Base-by-base conservation (phyloP, 2,329 filamentous ascomycete genomes). In the Penicillium capsulatum region DNA sequence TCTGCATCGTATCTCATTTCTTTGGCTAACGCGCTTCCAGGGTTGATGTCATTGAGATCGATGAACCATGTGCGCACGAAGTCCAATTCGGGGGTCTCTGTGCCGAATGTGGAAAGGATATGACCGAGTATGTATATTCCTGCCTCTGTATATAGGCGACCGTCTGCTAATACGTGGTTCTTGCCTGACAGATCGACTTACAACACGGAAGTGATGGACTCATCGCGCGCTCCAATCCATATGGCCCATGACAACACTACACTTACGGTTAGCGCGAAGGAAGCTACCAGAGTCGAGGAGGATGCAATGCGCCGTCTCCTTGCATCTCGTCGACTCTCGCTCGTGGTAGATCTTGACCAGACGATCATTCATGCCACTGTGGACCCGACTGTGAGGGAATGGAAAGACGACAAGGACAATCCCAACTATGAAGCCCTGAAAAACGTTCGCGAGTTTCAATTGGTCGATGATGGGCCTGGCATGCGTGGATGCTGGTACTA, bases 311-410 rank as follows among this genome's bases (percentile, higher is more conserved):
- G 81, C 45, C 82, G 91, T 14, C 73, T 98, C 29, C 72, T 98
- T 30, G 76, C 81, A 43, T 79, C 84, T 46, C 80, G 84, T 53
- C 95, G 94, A 69, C 76, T 98, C 31, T 94, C 86, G 31, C 75
- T 98, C 31, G 92, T 98, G 17, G 92, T 98, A 54, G 92, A 98
- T 73, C 74, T 98, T 38, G 92, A 98, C 63, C 91, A 97, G 71
- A 98, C 92, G 41, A 92, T 98, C 57, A 98, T 98, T 52, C 92
- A 98, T 65, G 92, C 92, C 17, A 95, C 89, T 47, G 94, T 97
- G 57, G 92, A 98, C 54, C 91, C 90, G 5, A 98, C 92, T 0
- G 83, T 98, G 38, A 89, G 84, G 48, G 91, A 98, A 63, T 98
- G 92, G 92, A 86, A 94, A 72, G 77, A 80, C 34, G 90, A 98